Conservation (phyloP, 768 basidiomycete genomes). For the Boletus tomentosulus region DNA sequence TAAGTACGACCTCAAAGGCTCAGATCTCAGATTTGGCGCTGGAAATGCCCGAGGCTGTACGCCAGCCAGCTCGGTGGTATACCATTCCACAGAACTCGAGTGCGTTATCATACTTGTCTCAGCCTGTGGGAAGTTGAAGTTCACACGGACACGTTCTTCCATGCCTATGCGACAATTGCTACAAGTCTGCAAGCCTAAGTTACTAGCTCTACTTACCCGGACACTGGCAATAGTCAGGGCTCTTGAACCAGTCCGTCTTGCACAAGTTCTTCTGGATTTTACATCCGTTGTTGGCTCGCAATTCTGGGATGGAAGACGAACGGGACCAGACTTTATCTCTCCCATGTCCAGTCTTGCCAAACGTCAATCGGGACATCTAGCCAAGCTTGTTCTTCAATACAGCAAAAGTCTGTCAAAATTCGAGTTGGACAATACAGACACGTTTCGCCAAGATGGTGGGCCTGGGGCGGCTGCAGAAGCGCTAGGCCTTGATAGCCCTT, state of each 20-base stretch:
- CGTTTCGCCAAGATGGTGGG: background rate
- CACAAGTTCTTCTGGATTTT: constrained; percentile 15
- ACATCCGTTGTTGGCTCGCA: constrained; percentile 10
- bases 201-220: background rate
- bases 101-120: no score
- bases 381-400: constrained; percentile 12
- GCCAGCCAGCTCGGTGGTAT: no score
- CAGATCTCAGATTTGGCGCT: no score
- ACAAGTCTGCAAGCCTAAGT: background rate
- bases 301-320: constrained; percentile 19
- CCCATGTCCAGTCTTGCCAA: constrained; percentile 19
- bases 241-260: constrained; percentile 9
- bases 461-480: background rate
- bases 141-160: no score
- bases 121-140: no score
- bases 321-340: constrained; percentile 16
- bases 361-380: constrained; percentile 15
- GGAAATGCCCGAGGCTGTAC: no score
- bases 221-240: constrained; percentile 1
- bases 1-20: no score
- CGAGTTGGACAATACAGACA: background rate
- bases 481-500: background rate
- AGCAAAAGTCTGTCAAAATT: constrained; percentile 1
- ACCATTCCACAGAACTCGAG: no score
- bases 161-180: background rate